phyloP scores from a whole-genome alignment of 192 early-diverging fungal species.

The Backusella morwellensis region DNA sequence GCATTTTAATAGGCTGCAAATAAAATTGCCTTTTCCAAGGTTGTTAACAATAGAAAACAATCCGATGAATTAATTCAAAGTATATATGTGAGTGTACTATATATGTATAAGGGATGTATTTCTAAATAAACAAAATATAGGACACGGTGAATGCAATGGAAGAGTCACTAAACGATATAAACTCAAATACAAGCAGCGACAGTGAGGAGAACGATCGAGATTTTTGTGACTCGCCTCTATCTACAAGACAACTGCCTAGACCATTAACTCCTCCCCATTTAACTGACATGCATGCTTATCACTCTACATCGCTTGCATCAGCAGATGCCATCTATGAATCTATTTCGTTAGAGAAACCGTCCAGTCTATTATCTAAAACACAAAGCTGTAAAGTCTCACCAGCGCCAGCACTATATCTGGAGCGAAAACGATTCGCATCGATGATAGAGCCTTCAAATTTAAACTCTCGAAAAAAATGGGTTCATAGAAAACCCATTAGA shows the following conservation, averaged over 20 bases:
- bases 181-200: background rate
- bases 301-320: background rate
- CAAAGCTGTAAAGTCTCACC: background rate
- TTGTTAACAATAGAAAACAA: background rate
- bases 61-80: conserved; percentile 9
- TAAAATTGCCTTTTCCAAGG: background rate
- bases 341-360: background rate
- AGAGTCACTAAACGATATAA: background rate
- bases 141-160: conserved; percentile 10
- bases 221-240: background rate
- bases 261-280: background rate
- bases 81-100: background rate
- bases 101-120: background rate
- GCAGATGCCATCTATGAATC: background rate
- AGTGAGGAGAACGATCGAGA: background rate
- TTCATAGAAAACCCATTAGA: background rate
- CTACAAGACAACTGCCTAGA: background rate
- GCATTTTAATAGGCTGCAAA: background rate
- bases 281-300: background rate
- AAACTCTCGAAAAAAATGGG: background rate
- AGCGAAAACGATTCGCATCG: background rate
- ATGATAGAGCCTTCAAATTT: background rate
- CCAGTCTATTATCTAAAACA: background rate
- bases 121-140: background rate
- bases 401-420: background rate